A percentile compares a stretch with the other conserved stretches of the same genome.
Evolutionary conservation across 225 moss, liverwort and hornwort genomes (phyloP).

Genomic region (Thuidium tamariscinum): DNA sequence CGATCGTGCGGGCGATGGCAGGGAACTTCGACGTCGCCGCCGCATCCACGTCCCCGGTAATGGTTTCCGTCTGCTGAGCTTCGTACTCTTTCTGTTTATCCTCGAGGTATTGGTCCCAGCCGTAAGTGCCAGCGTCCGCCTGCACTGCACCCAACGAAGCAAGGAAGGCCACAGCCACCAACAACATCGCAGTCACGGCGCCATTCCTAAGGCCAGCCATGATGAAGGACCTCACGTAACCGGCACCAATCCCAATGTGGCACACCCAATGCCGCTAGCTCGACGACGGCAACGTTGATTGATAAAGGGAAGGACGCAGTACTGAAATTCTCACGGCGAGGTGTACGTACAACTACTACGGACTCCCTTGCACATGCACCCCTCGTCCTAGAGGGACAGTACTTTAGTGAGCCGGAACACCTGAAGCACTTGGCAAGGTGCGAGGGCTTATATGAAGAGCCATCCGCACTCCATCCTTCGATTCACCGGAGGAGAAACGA

Average conservation of each 20-base stretch:
- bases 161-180: not conserved
- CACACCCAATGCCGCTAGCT: not conserved
- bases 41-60: fast-evolving
- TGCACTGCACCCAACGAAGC: not conserved
- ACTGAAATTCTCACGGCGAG: no score
- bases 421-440: not conserved
- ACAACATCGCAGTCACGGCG: not conserved
- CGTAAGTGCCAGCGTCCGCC: fast-evolving
- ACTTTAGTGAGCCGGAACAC: no score
- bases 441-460: not conserved
- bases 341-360: not conserved
- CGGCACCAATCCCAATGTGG: no score
- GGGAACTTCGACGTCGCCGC: not conserved
- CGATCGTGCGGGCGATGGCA: not conserved
- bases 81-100: fast-evolving
- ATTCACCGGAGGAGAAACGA: not conserved
- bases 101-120: fast-evolving
- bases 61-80: fast-evolving
- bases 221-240: no score
- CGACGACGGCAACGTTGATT: not conserved
- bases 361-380: not conserved
- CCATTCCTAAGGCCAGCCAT: not conserved
- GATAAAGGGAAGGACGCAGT: no score
- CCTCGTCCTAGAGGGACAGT: not conserved
- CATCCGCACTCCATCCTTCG: not conserved